Percentiles rank a stretch among this genome's conserved stretches.
phyloP scores from a whole-genome alignment of 257 asterid species.

The Solanum rostratum region DNA sequence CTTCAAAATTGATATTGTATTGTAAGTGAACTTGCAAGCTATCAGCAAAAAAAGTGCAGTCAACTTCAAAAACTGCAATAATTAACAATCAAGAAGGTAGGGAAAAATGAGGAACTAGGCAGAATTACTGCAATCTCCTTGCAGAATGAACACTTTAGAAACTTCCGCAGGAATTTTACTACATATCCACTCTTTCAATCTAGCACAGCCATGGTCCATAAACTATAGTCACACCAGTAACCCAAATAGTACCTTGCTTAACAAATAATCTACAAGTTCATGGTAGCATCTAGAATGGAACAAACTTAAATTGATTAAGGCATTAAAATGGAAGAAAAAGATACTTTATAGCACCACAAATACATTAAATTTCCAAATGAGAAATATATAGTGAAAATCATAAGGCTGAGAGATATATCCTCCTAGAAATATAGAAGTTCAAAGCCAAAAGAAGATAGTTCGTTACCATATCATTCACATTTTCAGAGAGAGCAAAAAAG shows the following conservation, averaged over 20 bases:
- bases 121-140: neutral
- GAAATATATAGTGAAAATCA: neutral
- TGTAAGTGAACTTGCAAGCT: neutral
- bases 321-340: neutral
- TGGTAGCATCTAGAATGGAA: neutral
- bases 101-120: neutral
- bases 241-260: neutral
- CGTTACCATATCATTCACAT: neutral
- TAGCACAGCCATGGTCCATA: neutral
- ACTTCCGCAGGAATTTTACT: neutral
- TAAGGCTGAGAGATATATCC: neutral
- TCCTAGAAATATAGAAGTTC: neutral
- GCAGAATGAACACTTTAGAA: neutral
- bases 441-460: neutral
- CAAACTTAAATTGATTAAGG: neutral
- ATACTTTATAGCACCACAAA: neutral
- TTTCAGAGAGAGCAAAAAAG: neutral
- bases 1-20: slow-evolving; percentile 27
- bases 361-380: neutral
- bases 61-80: neutral
- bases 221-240: neutral
- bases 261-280: neutral
- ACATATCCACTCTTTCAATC: neutral
- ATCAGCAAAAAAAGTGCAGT: neutral
- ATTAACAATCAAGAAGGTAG: neutral